Conservation (phyloP, 1,139 yeast species). For the Magnusiomyces ingens region DNA sequence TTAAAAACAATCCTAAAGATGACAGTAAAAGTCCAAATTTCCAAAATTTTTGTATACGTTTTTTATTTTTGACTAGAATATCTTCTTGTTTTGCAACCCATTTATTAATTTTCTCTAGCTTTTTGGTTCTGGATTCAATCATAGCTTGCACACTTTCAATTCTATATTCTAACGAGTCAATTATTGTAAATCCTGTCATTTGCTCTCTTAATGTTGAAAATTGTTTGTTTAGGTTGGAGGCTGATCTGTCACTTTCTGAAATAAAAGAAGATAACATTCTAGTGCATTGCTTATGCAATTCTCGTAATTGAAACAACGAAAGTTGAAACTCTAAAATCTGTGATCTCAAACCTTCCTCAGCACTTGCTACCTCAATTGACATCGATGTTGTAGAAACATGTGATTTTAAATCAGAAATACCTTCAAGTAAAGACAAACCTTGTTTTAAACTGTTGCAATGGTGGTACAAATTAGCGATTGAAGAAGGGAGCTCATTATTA, state of each 20-base stretch:
- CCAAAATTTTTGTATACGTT: not conserved
- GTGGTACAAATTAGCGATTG: too few species aligned
- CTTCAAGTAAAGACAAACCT: not conserved
- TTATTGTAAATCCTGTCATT: conserved; percentile 1
- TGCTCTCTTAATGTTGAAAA: not conserved
- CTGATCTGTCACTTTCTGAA: not conserved
- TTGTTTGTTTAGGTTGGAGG: not conserved
- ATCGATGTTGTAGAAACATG: not conserved
- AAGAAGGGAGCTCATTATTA: too few species aligned
- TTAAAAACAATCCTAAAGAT: not conserved
- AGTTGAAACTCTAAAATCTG: conserved; percentile 2
- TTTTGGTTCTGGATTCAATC: not conserved
- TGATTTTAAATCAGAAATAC: not conserved
- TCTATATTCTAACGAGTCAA: not conserved
- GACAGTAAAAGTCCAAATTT: not conserved
- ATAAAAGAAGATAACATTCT: not conserved
- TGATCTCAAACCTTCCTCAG: not conserved
- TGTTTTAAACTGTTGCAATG: too few species aligned
- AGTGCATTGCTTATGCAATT: not conserved
- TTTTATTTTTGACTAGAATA: not conserved
- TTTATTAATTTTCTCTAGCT: not conserved
- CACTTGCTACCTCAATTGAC: conserved; percentile 1
- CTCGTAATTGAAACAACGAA: not conserved
- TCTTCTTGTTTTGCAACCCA: conserved; percentile 4
- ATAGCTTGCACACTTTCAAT: not conserved